phyloP scores from a whole-genome alignment of 2,329 filamentous ascomycete genomes.

The Nannizziopsis arthrosporioides region DNA sequence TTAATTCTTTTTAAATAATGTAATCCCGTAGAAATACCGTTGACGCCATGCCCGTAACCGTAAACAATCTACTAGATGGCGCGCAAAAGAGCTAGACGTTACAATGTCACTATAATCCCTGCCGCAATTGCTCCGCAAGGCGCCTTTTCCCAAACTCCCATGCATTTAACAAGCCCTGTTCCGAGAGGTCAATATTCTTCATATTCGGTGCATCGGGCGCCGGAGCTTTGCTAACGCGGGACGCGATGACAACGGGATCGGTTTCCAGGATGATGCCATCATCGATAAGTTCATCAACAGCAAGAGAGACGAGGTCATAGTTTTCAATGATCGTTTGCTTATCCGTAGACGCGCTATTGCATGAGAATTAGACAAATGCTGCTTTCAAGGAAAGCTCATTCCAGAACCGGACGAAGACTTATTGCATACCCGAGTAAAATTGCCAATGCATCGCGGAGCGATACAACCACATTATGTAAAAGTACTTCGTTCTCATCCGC shows the following conservation, averaged over 20 bases:
- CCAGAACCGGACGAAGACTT: background rate
- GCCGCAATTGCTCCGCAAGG: conserved; percentile 78
- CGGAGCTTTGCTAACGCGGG: conserved; percentile 82
- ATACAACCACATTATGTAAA: conserved; percentile 85
- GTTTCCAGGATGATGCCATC: conserved; percentile 96
- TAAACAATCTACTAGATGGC: conserved; percentile 15
- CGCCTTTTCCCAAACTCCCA: conserved; percentile 90
- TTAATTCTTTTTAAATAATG: conserved; percentile 1
- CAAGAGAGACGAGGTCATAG: conserved; percentile 88
- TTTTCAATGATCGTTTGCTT: conserved; percentile 97
- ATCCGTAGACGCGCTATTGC: conserved; percentile 73
- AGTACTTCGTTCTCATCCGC: conserved; percentile 94
- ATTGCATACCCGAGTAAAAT: conserved; percentile 72
- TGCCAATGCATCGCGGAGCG: conserved; percentile 79
- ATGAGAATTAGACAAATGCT: background rate
- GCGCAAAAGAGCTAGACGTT: conserved; percentile 14
- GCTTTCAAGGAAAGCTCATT: background rate
- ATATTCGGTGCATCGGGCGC: conserved; percentile 77
- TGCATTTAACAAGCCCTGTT: conserved; percentile 87
- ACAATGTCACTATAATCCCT: conserved; percentile 50
- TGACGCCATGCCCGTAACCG: conserved; percentile 14
- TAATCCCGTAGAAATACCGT: conserved; percentile 12
- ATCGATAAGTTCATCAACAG: conserved; percentile 89
- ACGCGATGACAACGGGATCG: conserved; percentile 85
- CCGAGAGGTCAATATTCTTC: conserved; percentile 87